Evolutionary conservation across 306 rosid genomes (phyloP), one percentile per base, ranked within the genome.

Genomic region (Aeschynomene evenia): DNA sequence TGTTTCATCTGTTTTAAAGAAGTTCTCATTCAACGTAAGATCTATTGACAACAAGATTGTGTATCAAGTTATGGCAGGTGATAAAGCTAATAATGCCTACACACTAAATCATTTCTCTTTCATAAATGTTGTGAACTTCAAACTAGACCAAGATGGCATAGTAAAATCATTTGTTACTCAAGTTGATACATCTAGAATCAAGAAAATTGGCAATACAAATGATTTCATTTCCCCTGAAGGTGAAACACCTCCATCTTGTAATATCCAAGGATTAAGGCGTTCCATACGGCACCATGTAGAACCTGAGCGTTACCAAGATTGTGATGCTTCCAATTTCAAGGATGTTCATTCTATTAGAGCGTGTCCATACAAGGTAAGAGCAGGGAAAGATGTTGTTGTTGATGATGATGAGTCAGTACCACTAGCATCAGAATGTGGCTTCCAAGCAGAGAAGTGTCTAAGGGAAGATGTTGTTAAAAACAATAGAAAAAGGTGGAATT

Each of bases 1-100:
- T 49, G 91, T 81, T 51, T 31, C 96, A 24, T 86, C 98, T 1
- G 66, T 65, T 42, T 1, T 90, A 56, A 93, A 77, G 87, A 82
- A 77, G 71, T 71, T 78, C 71, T 50, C 79, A 5, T 90, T 93
- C 76, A 73, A 85, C 39, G 77, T 79, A 40, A 86, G 91, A 90
- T 82, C 97, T 14, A 73, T 85, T 31, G 79, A 88, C 68, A 70
- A 74, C 68, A 93, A 86, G 85, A 72, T 93, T 37, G 87, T 81
- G 67, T 90, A 86, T 78, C 92, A 88, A 77, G 59, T 88, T 84
- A 65, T 81, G 84, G 83, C 46, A 75, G 77, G 69, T 26, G 78
- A 57, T 63, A n/a, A n/a, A n/a, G 58, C 8, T n/a, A n/a, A n/a
- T 51, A 63, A 18, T 34, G n/a, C n/a, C n/a, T n/a, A n/a, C n/a